phyloP scores from a whole-genome alignment of 164 flowering plant species.

The Kalanchoe fedtschenkoi region DNA sequence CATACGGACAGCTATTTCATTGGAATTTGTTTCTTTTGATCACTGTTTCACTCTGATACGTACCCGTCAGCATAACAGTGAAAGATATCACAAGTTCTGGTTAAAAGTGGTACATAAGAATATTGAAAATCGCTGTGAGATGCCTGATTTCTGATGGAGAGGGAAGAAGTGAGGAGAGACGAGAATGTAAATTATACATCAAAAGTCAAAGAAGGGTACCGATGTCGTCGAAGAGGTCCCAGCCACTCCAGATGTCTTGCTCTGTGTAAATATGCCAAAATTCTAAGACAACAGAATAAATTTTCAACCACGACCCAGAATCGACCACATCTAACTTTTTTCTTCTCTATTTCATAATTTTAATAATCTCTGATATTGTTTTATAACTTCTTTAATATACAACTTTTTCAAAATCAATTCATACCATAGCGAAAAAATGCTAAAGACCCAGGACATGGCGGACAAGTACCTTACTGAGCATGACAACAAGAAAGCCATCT shows the following conservation, averaged over 20 bases:
- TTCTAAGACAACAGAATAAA: neutral
- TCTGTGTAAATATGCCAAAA: constrained; percentile 29
- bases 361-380: neutral
- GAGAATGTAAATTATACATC: constrained; percentile 1
- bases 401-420: neutral
- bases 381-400: neutral
- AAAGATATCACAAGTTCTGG: neutral
- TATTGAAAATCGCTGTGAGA: neutral
- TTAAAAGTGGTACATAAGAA: neutral
- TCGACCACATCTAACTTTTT: no score
- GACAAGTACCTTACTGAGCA: constrained; percentile 83
- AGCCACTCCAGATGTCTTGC: constrained; percentile 47
- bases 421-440: neutral
- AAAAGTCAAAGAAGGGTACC: constrained; percentile 4
- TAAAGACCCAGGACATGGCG: neutral
- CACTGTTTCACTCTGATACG: neutral
- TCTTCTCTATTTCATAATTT: neutral
- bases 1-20: neutral
- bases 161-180: neutral
- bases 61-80: neutral
- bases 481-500: constrained; percentile 96
- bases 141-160: neutral
- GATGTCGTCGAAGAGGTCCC: constrained; percentile 72
- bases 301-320: neutral
- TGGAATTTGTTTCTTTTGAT: neutral